A percentile compares a stretch with the other conserved stretches of the same genome.
Evolutionary conservation across 495 filamentous ascomycete species (phyloP).

Genomic region (Hypoxylon fragiforme): DNA sequence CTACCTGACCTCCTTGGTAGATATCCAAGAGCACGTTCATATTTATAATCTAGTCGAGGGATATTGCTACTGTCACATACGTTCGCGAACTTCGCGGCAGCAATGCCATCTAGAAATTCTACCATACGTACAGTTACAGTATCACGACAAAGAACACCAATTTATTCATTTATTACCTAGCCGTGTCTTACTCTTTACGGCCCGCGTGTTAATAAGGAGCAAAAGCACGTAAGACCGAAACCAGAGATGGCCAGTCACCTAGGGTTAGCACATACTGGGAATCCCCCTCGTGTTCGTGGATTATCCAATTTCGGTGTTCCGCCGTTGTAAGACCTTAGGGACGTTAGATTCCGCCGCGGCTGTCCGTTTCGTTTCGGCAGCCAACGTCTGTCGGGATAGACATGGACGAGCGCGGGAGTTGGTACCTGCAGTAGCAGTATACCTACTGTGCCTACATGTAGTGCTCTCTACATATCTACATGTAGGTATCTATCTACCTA

Average conservation of each 20-base stretch:
- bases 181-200: not conserved
- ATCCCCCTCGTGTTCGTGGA: constrained; percentile 7
- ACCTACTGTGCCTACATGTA: no score
- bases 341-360: constrained; percentile 22
- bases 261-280: no score
- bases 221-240: no score
- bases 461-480: not conserved
- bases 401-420: not conserved
- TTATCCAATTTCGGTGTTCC: constrained; percentile 11
- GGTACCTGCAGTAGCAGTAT: not conserved
- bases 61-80: no score
- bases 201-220: not conserved
- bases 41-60: no score
- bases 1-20: no score
- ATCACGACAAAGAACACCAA: not conserved
- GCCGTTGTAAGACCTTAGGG: constrained; percentile 6
- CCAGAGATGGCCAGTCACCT: not conserved
- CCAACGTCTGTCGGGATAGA: constrained; percentile 1
- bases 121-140: not conserved
- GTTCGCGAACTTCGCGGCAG: no score
- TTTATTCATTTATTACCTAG: not conserved
- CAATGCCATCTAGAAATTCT: not conserved
- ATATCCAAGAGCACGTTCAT: not conserved
- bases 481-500: not conserved
- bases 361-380: constrained; percentile 7